These are phyloP conservation scores for Rhododendron ovatum DNA, from an alignment of 148 eudicot species.

Conservation along the genomic window DNA sequence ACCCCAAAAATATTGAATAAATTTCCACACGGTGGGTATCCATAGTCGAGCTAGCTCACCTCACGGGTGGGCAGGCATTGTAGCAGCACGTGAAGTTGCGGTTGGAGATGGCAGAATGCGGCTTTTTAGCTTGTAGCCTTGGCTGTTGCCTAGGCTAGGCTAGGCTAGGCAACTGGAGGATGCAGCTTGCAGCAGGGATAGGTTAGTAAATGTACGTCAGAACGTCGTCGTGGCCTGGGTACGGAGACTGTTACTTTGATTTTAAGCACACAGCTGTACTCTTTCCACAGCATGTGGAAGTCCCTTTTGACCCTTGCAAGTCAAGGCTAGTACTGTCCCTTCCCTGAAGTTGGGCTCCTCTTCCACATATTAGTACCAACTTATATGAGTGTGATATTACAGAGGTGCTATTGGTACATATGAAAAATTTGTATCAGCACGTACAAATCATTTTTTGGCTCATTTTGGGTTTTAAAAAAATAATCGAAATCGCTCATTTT, in stretches of 20 bases:
- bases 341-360: too few relatives aligned
- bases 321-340: not conserved
- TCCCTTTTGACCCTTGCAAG: not conserved
- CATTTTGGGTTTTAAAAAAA: too few relatives aligned
- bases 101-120: not conserved
- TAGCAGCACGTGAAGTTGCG: not conserved
- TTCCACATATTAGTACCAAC: too few relatives aligned
- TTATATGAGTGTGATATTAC: too few relatives aligned
- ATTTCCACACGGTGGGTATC: too few relatives aligned
- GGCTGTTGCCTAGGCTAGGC: not conserved
- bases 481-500: too few relatives aligned
- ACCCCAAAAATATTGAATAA: too few relatives aligned
- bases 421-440: too few relatives aligned
- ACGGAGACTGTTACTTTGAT: not conserved
- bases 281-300: not conserved
- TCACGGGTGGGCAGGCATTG: not conserved
- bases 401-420: too few relatives aligned
- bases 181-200: not conserved
- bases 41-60: too few relatives aligned
- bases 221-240: slow-evolving; percentile 1
- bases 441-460: too few relatives aligned
- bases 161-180: too few relatives aligned
- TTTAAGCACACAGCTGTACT: not conserved
- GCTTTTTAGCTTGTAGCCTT: not conserved
- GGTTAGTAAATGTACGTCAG: slow-evolving; percentile 1